Evolutionary conservation across 2,329 filamentous ascomycete species (phyloP), one percentile per base, ranked within the genome.

Genomic region (Phoma herbarum): DNA sequence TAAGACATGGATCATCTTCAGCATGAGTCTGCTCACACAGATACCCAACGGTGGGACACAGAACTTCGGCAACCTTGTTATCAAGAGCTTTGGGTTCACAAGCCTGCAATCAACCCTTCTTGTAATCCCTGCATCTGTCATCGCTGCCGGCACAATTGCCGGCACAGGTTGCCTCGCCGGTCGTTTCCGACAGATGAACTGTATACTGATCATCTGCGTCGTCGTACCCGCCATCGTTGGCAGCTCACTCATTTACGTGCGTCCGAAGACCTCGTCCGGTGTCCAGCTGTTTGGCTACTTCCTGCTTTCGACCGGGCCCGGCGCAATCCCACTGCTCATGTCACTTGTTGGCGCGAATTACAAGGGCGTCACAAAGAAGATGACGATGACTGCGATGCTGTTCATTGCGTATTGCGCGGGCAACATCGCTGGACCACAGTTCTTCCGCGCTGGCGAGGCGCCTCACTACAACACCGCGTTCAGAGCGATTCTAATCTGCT

Each of bases 401-500:
- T 52, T 52, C 37, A 52, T 49, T 11, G 48, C 48, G 9, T 58
- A 52, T 11, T 52, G 48, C 12, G 49, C 44, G 1, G 55, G 55
- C 9, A 52, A 58, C 18, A 58, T 52, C 12, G 49, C 44, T 20
- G 55, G 55, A 5, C 55, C 55, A 22, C 55, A 52, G 5, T 52
- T 58, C 44, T 58, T 52, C 12, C 26, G 49, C 4, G 22, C 35
- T 8, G 26, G 12, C 1, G 48, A 58, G 22, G 49, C 28, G 8
- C 44, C 55, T 8, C 49, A 52, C 20, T 58, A 52, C n/a, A 52
- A 57, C n/a, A 42, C 49, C 2, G 55, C 43, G 16, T 52, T 58
- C 22, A 52, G 31, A n/a, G 55, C 55, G 4, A 58, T 58, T 10
- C 25, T 57, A 11, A 26, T 52, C 5, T 57, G 73, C 49, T 72